phyloP scores from a whole-genome alignment of 2,329 filamentous ascomycete species.

The Apiospora kogelbergensis region DNA sequence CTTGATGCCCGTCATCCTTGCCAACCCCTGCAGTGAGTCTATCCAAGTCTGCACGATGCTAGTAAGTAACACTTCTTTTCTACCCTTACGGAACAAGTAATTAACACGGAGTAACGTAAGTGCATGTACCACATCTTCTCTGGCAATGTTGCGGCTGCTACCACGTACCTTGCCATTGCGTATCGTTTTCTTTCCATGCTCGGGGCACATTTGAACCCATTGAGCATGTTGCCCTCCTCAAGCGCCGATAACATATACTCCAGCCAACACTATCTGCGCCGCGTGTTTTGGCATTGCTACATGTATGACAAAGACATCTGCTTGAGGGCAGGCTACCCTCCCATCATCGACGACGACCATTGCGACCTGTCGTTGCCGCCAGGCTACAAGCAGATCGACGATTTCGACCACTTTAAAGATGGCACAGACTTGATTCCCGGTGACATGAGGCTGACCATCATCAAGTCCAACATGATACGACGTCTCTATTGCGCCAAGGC shows the following conservation, averaged over 20 bases:
- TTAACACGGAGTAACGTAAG: constrained; percentile 22
- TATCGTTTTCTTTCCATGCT: constrained; percentile 50
- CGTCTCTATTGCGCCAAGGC: constrained; percentile 50
- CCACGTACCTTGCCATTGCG: constrained; percentile 43
- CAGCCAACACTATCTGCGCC: constrained; percentile 34
- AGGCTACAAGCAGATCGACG: constrained; percentile 33
- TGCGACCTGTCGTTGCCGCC: constrained; percentile 52
- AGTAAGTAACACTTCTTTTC: constrained; percentile 33
- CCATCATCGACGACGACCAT: constrained; percentile 48
- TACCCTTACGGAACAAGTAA: background rate
- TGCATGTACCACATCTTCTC: constrained; percentile 42
- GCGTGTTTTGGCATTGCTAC: constrained; percentile 56
- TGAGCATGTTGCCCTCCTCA: constrained; percentile 8
- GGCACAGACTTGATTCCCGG: constrained; percentile 37
- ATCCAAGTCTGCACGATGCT: constrained; percentile 48
- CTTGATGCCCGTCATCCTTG: constrained; percentile 39
- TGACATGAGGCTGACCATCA: constrained; percentile 47
- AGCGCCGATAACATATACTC: constrained; percentile 21
- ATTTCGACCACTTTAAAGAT: constrained; percentile 21
- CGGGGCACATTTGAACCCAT: constrained; percentile 40
- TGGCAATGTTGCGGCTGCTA: constrained; percentile 46
- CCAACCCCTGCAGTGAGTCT: constrained; percentile 42
- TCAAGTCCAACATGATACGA: constrained; percentile 51
- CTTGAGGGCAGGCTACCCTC: constrained; percentile 52
- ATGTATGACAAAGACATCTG: constrained; percentile 56